Evolutionary conservation across 2,329 filamentous ascomycete genomes (phyloP).

Genomic region (Tolypocladium pustulatum): DNA sequence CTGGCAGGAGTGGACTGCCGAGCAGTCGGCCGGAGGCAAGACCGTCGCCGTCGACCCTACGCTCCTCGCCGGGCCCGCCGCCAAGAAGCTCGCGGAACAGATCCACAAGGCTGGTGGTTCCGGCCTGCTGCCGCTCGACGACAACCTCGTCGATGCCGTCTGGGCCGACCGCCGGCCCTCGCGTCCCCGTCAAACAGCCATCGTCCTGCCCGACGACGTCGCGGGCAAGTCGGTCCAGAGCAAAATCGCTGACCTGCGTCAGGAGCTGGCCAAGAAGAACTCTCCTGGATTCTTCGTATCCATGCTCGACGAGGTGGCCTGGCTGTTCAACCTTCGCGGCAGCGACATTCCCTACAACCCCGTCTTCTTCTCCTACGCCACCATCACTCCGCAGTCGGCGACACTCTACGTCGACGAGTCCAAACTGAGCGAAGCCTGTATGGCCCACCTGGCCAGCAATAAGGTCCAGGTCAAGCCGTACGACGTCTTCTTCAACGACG

Average conservation of each 20-base stretch:
- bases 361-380: constrained; percentile 94
- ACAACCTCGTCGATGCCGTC: constrained; percentile 84
- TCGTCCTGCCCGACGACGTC: constrained; percentile 60
- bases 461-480: constrained; percentile 74
- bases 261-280: constrained; percentile 85
- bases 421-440: constrained; percentile 62
- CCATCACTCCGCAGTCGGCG: constrained; percentile 66
- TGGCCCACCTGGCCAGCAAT: constrained; percentile 57
- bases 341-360: constrained; percentile 96
- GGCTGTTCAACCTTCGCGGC: constrained; percentile 95
- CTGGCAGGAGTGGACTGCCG: constrained; percentile 92
- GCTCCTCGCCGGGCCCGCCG: constrained; percentile 58
- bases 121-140: constrained; percentile 61
- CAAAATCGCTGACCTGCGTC: constrained; percentile 80
- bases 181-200: constrained; percentile 66
- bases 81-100: constrained; percentile 67
- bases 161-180: constrained; percentile 69
- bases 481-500: constrained; percentile 67
- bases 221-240: constrained; percentile 72
- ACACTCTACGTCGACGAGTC: constrained; percentile 76
- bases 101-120: constrained; percentile 79
- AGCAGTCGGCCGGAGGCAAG: constrained; percentile 79
- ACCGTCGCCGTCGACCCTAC: constrained; percentile 84
- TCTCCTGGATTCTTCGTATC: constrained; percentile 80
- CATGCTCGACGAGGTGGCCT: constrained; percentile 92